These are phyloP conservation scores for Quercus gilva DNA, from an alignment of 306 rosid genomes.

Conservation along the genomic window DNA sequence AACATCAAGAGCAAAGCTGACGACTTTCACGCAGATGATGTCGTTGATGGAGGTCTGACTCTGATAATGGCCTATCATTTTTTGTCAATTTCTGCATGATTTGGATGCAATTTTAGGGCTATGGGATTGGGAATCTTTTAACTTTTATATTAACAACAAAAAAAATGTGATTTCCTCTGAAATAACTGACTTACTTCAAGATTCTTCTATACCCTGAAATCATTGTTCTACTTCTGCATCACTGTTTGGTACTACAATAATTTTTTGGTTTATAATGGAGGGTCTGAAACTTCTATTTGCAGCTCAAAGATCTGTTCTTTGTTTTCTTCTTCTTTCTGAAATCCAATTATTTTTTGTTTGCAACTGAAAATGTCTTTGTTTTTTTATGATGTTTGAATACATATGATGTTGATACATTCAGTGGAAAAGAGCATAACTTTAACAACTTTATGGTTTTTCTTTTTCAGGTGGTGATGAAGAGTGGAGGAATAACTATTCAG, in stretches of 20 bases:
- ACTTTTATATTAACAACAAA: slow-evolving; percentile 4
- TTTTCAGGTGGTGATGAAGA: slow-evolving; percentile 93
- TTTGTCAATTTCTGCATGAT: slow-evolving; percentile 24
- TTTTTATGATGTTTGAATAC: slow-evolving; percentile 26
- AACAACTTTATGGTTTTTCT: slow-evolving; percentile 52
- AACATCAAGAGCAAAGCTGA: slow-evolving; percentile 84
- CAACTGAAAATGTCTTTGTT: background rate
- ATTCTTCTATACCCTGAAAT: slow-evolving; percentile 17
- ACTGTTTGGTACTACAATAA: slow-evolving; percentile 15
- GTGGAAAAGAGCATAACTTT: slow-evolving; percentile 67
- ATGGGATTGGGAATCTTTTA: slow-evolving; percentile 27
- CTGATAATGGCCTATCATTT: slow-evolving; percentile 18
- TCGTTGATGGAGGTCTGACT: slow-evolving; percentile 61
- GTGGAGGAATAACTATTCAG: slow-evolving; percentile 73
- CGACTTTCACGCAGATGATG: slow-evolving; percentile 88
- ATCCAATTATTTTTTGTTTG: background rate
- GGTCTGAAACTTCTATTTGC: slow-evolving; percentile 24
- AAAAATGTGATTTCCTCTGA: slow-evolving; percentile 21
- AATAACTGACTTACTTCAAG: background rate
- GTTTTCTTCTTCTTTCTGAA: slow-evolving; percentile 41
- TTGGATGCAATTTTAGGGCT: slow-evolving; percentile 29
- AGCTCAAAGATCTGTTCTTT: slow-evolving; percentile 52
- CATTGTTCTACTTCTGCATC: slow-evolving; percentile 26
- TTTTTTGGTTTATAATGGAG: slow-evolving; percentile 20
- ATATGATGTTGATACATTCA: slow-evolving; percentile 39